Conservation (phyloP, 306 rosid species). For the Acmispon strigosus region DNA sequence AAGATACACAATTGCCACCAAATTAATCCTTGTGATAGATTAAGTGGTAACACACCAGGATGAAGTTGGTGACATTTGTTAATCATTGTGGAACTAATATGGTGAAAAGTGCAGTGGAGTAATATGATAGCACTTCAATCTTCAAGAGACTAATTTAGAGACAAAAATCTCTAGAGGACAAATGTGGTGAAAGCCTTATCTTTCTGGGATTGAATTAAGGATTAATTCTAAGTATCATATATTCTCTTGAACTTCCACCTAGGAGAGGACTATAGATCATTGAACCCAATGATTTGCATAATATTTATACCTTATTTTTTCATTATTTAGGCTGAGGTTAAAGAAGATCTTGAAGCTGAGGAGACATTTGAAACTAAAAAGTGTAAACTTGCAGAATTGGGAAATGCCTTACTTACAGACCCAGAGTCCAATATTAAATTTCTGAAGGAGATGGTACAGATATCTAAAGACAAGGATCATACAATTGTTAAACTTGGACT, state of each 20-base stretch:
- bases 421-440: conserved; percentile 82
- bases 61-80: too few relatives aligned
- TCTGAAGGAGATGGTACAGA: conserved; percentile 73
- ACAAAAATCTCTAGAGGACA: too few relatives aligned
- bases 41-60: too few relatives aligned
- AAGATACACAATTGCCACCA: too few relatives aligned
- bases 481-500: conserved; percentile 81
- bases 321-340: conserved; percentile 72
- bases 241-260: conserved; percentile 1
- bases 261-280: background rate
- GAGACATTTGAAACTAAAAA: conserved; percentile 79
- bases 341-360: conserved; percentile 76
- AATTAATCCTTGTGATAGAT: too few relatives aligned
- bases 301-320: background rate
- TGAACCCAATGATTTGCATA: conserved; percentile 10
- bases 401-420: conserved; percentile 67
- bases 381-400: conserved; percentile 87
- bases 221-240: background rate
- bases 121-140: too few relatives aligned
- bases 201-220: too few relatives aligned
- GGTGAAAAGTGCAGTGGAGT: too few relatives aligned
- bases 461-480: conserved; percentile 58
- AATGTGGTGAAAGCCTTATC: too few relatives aligned
- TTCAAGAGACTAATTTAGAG: too few relatives aligned
- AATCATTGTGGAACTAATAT: too few relatives aligned